Evolutionary conservation across 371 early-diverging fungal species (phyloP), one percentile per base, ranked within the genome.

Genomic region (Rhizopus microsporus): DNA sequence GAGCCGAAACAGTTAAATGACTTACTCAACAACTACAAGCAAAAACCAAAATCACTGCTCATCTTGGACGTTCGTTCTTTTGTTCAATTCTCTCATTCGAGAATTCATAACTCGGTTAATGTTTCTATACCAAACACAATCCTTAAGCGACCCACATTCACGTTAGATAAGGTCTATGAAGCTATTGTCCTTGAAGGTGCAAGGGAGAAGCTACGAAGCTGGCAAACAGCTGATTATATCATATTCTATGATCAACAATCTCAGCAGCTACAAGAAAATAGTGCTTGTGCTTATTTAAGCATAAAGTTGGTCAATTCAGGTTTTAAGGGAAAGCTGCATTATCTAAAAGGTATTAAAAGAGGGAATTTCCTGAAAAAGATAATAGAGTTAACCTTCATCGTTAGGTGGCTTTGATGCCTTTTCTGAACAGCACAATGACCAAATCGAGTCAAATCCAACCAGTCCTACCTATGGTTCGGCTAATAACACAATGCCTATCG

Each of bases 71-170:
- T 84, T 52, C 82, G 86, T 13, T 73, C 88, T 0, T 70, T 80
- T 62, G 75, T 72, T 1, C 78, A 81, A 30, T 77, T 71, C 52
- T 68, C 80, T 4, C 71, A 63, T 8, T 68, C 71, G 6, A 75
- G 72, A 13, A 76, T 87, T 34, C 66, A 65, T 42, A 49, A 60
- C 3, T 69, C 85, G 7, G 70, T 87, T 35, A 75, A 78, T 49
- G 71, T 87, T n/a, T 80, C 77, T 57, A 68, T 85, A 29, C 84
- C 88, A 46, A 80, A 66, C 54, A 84, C 85, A 23, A 74, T 87
- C 1, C 66, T 87, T 32, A 81, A 78, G 53, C 52, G 88, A 49
- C 74, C 80, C n/a, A 76, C 81, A 16, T 87, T 81, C 51, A 77
- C 81, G 0, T 60, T 83, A 7, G 78, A 72, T n/a, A 84, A 83